These are phyloP conservation scores for Phytophthora hibernalis DNA, from an alignment of 352 stramenopile species.

Conservation along the genomic window DNA sequence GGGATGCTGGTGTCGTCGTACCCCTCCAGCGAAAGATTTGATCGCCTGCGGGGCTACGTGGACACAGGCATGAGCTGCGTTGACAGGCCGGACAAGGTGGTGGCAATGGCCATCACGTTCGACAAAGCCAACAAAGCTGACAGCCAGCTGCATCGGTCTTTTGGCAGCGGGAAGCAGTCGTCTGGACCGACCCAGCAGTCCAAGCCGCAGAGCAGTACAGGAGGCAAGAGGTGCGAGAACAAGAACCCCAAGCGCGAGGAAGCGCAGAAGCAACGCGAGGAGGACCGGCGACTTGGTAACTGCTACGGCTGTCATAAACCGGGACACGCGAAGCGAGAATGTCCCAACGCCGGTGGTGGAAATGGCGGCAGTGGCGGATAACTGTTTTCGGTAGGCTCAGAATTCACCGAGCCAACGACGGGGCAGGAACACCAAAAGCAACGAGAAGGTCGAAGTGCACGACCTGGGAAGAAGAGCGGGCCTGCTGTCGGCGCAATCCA, in stretches of 20 bases:
- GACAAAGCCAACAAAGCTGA: constrained; percentile 15
- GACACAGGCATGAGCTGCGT: constrained; percentile 9
- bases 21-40: constrained; percentile 13
- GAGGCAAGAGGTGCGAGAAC: neutral
- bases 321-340: constrained; percentile 5
- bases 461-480: neutral
- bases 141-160: neutral
- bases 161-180: constrained; percentile 2
- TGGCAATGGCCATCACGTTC: constrained; percentile 24
- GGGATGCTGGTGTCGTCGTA: constrained; percentile 4
- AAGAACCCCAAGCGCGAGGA: constrained; percentile 8
- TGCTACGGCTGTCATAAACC: constrained; percentile 13
- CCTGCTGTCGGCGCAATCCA: no score
- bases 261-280: constrained; percentile 7
- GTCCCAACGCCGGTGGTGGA: neutral
- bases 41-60: constrained; percentile 9
- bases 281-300: constrained; percentile 2
- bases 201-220: neutral
- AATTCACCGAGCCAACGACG: neutral
- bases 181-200: neutral
- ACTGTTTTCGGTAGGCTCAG: neutral
- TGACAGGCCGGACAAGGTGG: constrained; percentile 12
- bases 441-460: neutral
- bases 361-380: neutral
- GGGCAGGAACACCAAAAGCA: neutral